phyloP scores from a whole-genome alignment of 768 basidiomycete genomes.

The Leccinum variicolor region DNA sequence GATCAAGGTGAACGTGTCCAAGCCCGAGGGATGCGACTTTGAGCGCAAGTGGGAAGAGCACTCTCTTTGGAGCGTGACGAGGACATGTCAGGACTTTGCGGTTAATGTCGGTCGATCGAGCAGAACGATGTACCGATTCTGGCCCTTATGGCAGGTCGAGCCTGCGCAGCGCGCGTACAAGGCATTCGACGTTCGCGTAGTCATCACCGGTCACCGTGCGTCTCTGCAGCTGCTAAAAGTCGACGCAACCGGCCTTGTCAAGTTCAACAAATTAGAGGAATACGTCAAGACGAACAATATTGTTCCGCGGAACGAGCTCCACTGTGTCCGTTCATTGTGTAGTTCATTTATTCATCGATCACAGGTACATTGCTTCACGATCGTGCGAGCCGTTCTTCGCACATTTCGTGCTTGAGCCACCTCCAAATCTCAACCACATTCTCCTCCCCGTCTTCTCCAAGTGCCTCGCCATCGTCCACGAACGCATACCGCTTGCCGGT shows the following conservation, averaged over 20 bases:
- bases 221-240: slow-evolving; percentile 83
- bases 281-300: slow-evolving; percentile 70
- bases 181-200: slow-evolving; percentile 70
- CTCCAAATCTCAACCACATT: slow-evolving; percentile 24
- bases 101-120: slow-evolving; percentile 66
- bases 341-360: too few relatives aligned
- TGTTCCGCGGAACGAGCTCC: slow-evolving; percentile 82
- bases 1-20: slow-evolving; percentile 70
- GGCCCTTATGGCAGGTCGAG: slow-evolving; percentile 61
- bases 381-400: background rate
- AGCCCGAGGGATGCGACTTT: slow-evolving; percentile 77
- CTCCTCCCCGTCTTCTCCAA: background rate
- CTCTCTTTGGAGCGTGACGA: slow-evolving; percentile 91
- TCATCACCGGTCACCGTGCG: slow-evolving; percentile 74
- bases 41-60: slow-evolving; percentile 73
- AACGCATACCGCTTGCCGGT: slow-evolving; percentile 40
- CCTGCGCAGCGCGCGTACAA: slow-evolving; percentile 88
- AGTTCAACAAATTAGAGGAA: slow-evolving; percentile 88
- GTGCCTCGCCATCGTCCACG: slow-evolving; percentile 24
- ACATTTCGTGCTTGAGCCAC: slow-evolving; percentile 23
- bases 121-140: background rate
- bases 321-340: too few relatives aligned
- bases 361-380: slow-evolving; percentile 17
- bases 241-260: slow-evolving; percentile 85
- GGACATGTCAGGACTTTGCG: slow-evolving; percentile 79